phyloP scores from a whole-genome alignment of 768 basidiomycete genomes.

The Cystoderma amianthinum region DNA sequence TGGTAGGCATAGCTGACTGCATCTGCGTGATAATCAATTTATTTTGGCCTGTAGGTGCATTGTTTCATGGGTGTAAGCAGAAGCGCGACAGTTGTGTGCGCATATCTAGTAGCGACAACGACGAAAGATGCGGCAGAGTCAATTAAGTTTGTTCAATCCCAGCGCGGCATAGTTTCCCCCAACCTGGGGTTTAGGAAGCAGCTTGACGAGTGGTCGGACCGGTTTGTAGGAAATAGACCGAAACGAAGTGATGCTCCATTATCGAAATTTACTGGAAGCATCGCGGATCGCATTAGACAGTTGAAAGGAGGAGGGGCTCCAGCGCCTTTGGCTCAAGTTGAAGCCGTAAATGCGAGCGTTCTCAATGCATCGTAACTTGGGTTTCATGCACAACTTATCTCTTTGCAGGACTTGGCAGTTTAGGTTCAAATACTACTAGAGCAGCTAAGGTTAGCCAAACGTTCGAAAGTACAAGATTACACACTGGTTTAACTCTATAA shows the following conservation, averaged over 20 bases:
- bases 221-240: not conserved
- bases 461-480: too few species aligned
- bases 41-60: constrained; percentile 47
- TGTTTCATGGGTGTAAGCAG: constrained; percentile 73
- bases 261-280: not conserved
- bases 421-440: too few species aligned
- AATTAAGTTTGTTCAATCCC: constrained; percentile 44
- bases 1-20: constrained; percentile 17
- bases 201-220: constrained; percentile 20
- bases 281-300: not conserved
- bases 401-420: too few species aligned
- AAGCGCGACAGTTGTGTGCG: constrained; percentile 69
- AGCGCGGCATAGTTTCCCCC: constrained; percentile 55
- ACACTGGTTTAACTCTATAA: too few species aligned
- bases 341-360: too few species aligned
- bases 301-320: not conserved
- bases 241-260: not conserved
- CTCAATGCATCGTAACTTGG: too few species aligned
- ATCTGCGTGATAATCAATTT: not conserved
- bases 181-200: constrained; percentile 65
- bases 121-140: constrained; percentile 48
- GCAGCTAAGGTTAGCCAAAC: too few species aligned
- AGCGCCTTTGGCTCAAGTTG: not conserved
- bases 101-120: constrained; percentile 54
- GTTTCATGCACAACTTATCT: too few species aligned